A percentile compares a stretch with the other conserved stretches of the same genome.
Evolutionary conservation across 805 yeast genomes (phyloP).

Genomic region (Wickerhamiella brachini): DNA sequence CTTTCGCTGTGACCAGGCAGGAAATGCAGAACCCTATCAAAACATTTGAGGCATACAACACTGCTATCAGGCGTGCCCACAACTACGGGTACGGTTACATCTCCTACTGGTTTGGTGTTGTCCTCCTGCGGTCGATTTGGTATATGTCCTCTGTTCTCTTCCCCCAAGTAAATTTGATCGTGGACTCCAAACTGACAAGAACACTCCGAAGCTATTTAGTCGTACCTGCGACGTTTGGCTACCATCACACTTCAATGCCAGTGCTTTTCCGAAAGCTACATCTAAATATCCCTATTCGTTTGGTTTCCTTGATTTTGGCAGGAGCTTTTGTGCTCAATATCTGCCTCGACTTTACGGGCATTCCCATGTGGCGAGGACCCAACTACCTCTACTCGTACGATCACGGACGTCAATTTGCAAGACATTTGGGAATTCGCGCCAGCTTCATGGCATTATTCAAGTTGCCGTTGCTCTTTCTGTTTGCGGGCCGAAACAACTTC

Average conservation of each 20-base stretch:
- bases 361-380: slow-evolving; percentile 12
- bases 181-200: neutral
- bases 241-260: slow-evolving; percentile 17
- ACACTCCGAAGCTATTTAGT: slow-evolving; percentile 4
- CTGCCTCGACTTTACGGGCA: slow-evolving; percentile 21
- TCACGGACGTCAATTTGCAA: neutral
- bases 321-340: slow-evolving; percentile 24
- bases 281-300: slow-evolving; percentile 27
- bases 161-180: neutral
- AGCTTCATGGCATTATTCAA: slow-evolving; percentile 10
- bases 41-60: neutral
- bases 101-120: neutral
- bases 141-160: neutral
- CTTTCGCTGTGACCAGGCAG: neutral
- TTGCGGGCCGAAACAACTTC: slow-evolving; percentile 58
- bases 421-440: slow-evolving; percentile 3
- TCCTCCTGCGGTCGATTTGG: neutral
- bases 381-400: neutral
- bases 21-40: neutral
- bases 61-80: neutral
- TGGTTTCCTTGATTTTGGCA: slow-evolving; percentile 26
- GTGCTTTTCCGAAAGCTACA: slow-evolving; percentile 3
- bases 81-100: neutral
- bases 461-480: slow-evolving; percentile 44
- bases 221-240: slow-evolving; percentile 20